Conservation (phyloP, 1,139 yeast species). For the Taiozyma sp. region DNA sequence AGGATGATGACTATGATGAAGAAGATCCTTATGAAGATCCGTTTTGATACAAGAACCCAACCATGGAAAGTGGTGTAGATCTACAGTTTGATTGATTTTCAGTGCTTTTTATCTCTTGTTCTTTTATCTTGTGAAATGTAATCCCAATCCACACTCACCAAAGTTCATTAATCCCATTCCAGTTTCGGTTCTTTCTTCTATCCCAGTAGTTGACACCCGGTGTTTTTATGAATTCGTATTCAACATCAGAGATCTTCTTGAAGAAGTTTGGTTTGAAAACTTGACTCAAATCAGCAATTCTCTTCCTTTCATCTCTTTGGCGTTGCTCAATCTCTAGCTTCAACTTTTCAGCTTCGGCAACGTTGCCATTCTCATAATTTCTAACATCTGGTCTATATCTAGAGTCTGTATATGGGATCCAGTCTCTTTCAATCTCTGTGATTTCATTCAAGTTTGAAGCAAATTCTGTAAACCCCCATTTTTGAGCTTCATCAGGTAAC, state of each 20-base stretch:
- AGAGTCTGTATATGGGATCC: constrained; percentile 82
- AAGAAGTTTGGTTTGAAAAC: constrained; percentile 63
- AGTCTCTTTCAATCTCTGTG: constrained; percentile 59
- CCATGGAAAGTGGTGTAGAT: neutral
- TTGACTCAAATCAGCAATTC: constrained; percentile 41
- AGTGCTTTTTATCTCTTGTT: neutral
- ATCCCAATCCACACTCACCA: constrained; percentile 37
- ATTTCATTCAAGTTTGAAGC: constrained; percentile 80
- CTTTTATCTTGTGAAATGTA: neutral
- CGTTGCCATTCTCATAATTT: constrained; percentile 63
- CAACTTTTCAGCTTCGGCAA: constrained; percentile 63
- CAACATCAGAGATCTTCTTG: constrained; percentile 40
- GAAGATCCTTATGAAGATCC: constrained; percentile 98
- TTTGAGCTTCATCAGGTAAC: constrained; percentile 51
- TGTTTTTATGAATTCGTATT: constrained; percentile 49
- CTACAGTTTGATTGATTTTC: neutral
- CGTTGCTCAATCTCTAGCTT: constrained; percentile 70
- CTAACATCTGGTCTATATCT: constrained; percentile 84
- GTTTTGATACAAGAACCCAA: constrained; percentile 39
- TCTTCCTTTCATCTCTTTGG: constrained; percentile 75
- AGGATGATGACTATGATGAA: constrained; percentile 87
- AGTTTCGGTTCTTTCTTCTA: constrained; percentile 54
- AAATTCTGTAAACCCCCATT: constrained; percentile 83
- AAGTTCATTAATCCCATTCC: constrained; percentile 50
- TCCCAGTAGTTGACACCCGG: constrained; percentile 75